Base-by-base conservation (phyloP, 2,329 filamentous ascomycete genomes). In the Cercospora beticola region DNA sequence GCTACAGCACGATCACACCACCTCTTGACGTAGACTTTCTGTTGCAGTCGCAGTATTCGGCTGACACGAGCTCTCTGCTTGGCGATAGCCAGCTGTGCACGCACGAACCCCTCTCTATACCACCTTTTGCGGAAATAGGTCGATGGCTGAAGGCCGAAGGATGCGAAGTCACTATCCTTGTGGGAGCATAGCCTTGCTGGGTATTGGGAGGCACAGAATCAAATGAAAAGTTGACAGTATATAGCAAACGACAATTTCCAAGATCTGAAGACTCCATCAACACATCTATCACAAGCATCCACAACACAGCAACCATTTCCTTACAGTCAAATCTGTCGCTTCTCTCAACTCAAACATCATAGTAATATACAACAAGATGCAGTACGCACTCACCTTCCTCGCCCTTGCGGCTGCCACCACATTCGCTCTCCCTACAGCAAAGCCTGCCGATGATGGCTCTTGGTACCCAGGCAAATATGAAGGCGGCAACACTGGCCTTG, bases 61-160 rank as follows among this genome's bases (percentile, higher is more conserved):
- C 56, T 59, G 28, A 59, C 56, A 59, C 56, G 56, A 59, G 18
- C 56, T 59, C 23, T 59, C 30, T 18, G 18, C 56, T 59, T 59
- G 56, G 56, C 56, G 30, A 59, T 21, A 30, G 28, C 31, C 8
- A 59, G 56, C 56, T 33, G 56, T 14, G 56, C 30, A 16, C 31
- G 18, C 56, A 36, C 56, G 56, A 36, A 5, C 56, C 56, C n/a
- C 31, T 59, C 56, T 58, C 31, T 56, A 28, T 28, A 30, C 56
- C n/a, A 33, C 31, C 56, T 36, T 33, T 59, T 31, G 28, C 56
- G 56, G 5, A 36, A 31, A 59, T 18, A 59, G 31, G 56, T 18
- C 10, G 31, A 36, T 18, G 31, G 31, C 31, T 33, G 28, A 59
- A 21, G n/a, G 56, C 56, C 28, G 56, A 36, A 54, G 56, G 18